Evolutionary conservation across 2,329 filamentous ascomycete species (phyloP).

Genomic region (Pleoardoris graminearum): DNA sequence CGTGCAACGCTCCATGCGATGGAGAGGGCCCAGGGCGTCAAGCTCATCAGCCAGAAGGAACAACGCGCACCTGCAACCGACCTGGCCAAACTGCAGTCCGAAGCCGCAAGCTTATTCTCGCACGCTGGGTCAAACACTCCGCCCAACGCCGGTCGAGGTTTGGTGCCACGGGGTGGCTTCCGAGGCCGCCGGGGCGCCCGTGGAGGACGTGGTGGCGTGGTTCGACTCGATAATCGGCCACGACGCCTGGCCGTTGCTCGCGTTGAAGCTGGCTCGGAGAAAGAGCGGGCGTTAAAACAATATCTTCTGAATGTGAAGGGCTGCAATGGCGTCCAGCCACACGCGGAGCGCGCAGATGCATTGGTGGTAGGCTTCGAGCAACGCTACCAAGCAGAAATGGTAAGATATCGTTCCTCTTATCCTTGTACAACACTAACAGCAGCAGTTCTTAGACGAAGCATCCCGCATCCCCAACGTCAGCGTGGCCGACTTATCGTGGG

Average conservation of each 20-base stretch:
- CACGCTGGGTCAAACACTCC: conserved; percentile 51
- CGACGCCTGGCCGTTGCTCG: conserved; percentile 68
- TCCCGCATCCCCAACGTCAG: conserved; percentile 65
- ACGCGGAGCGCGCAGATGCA: conserved; percentile 44
- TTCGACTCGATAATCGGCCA: conserved; percentile 75
- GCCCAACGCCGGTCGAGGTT: neutral
- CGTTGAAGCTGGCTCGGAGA: conserved; percentile 62
- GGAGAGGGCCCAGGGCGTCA: conserved; percentile 24
- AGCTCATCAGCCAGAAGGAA: conserved; percentile 2
- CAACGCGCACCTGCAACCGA: conserved; percentile 17
- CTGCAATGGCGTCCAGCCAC: conserved; percentile 42
- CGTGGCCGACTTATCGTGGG: conserved; percentile 69
- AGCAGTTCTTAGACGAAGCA: conserved; percentile 56
- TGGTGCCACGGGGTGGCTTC: conserved; percentile 26
- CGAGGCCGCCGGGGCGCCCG: conserved; percentile 46
- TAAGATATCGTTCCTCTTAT: conserved; percentile 16
- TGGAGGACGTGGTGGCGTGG: conserved; percentile 51
- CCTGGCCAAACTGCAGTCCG: conserved; percentile 31
- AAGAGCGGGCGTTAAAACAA: conserved; percentile 71
- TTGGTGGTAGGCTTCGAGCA: conserved; percentile 50
- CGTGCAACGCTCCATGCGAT: conserved; percentile 64
- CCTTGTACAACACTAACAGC: neutral
- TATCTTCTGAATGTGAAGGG: conserved; percentile 61
- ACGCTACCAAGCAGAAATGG: conserved; percentile 66
- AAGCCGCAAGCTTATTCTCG: conserved; percentile 69